These are phyloP conservation scores for Periconia sp. DNA, from an alignment of 2,329 filamentous ascomycete genomes.

Conservation along the genomic window DNA sequence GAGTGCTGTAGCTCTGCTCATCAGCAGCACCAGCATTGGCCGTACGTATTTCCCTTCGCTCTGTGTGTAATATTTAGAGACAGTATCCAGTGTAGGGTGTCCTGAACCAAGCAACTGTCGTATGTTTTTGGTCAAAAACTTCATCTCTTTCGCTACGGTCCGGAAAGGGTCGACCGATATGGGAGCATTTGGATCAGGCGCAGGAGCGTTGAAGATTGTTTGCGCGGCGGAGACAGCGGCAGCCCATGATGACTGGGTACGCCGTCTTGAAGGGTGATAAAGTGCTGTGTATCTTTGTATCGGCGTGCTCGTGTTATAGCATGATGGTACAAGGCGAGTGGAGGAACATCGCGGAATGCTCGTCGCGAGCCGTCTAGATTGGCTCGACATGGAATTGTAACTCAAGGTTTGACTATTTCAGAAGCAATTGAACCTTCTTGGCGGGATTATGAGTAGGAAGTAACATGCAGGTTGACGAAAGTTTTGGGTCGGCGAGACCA, in stretches of 20 bases:
- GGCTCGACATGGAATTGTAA: conserved; percentile 34
- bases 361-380: conserved; percentile 39
- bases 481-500: conserved; percentile 20
- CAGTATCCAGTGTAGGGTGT: conserved; percentile 90
- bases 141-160: conserved; percentile 94
- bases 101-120: conserved; percentile 89
- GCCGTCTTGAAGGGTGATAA: conserved; percentile 45
- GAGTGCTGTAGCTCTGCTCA: conserved; percentile 91
- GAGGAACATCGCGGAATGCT: conserved; percentile 27
- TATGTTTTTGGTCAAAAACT: conserved; percentile 92
- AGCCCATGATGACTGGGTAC: conserved; percentile 68
- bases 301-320: conserved; percentile 18
- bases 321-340: conserved; percentile 24
- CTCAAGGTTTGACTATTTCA: conserved; percentile 1
- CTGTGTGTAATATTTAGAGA: conserved; percentile 97
- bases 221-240: conserved; percentile 69
- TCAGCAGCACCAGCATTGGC: conserved; percentile 90
- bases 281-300: conserved; percentile 25
- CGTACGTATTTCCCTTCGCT: conserved; percentile 96
- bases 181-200: conserved; percentile 60
- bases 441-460: conserved; percentile 13
- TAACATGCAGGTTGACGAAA: conserved; percentile 12
- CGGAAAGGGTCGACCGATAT: conserved; percentile 85
- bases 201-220: conserved; percentile 68
- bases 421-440: conserved; percentile 28